phyloP scores from a whole-genome alignment of 257 asterid species.

The Solanum dulcamara region DNA sequence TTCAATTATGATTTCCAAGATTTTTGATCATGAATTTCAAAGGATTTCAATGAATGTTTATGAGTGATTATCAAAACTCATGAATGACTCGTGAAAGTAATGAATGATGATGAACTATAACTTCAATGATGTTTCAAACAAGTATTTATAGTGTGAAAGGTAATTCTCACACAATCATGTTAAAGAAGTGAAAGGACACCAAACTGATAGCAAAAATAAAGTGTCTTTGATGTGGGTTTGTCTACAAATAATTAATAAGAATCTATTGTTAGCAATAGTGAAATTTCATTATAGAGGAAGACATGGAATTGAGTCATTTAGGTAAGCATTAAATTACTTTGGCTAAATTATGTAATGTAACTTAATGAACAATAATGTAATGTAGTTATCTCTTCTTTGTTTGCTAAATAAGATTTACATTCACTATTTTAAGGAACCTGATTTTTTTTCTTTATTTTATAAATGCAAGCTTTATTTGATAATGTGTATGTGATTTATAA shows the following conservation, averaged over 20 bases:
- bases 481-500: neutral
- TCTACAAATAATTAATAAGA: neutral
- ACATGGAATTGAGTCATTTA: neutral
- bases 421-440: neutral
- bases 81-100: no score
- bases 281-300: neutral
- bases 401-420: neutral
- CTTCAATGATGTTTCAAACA: no score
- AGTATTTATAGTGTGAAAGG: no score
- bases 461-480: neutral
- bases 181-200: no score
- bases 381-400: neutral
- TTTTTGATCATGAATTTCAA: no score
- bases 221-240: neutral
- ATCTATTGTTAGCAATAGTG: neutral
- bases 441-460: no score
- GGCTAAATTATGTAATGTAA: neutral
- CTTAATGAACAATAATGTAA: neutral
- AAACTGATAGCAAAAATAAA: neutral
- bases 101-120: no score
- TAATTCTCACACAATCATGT: no score
- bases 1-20: no score
- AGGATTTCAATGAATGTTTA: no score
- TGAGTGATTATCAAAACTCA: no score
- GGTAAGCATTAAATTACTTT: neutral